A percentile compares a stretch with the other conserved stretches of the same genome.
These are phyloP conservation scores for Albophoma yamanashiensis DNA, from an alignment of 2,329 filamentous ascomycete genomes.

Conservation along the genomic window DNA sequence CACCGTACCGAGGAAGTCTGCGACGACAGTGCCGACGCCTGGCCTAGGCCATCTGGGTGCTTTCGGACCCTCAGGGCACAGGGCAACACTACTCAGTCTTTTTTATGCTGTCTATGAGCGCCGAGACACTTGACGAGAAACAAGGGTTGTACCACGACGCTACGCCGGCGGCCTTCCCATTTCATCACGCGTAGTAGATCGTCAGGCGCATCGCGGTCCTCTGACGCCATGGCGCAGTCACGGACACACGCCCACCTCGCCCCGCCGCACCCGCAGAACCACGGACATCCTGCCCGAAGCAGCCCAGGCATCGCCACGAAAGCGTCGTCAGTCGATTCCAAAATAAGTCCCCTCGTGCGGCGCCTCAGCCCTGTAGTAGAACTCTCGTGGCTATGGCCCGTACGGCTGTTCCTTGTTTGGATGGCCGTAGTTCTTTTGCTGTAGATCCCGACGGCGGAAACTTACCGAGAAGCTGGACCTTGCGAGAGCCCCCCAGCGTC, in stretches of 20 bases:
- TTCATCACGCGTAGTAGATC: neutral
- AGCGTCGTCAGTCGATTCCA: neutral
- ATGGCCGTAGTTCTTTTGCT: neutral
- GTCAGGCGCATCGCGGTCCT: neutral
- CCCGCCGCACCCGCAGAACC: neutral
- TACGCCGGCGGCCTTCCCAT: neutral
- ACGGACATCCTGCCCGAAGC: neutral
- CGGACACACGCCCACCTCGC: neutral
- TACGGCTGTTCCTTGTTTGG: neutral
- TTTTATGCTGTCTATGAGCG: neutral
- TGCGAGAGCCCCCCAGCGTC: neutral
- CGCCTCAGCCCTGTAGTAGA: neutral
- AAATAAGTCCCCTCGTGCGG: neutral
- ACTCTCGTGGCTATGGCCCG: neutral
- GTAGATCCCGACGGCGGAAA: neutral
- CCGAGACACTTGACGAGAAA: neutral
- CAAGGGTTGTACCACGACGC: neutral
- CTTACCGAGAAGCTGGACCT: neutral
- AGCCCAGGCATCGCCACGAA: neutral
- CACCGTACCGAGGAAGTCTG: too few relatives aligned
- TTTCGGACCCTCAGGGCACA: too few relatives aligned
- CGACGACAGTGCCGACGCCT: too few relatives aligned
- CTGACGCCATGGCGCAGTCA: neutral
- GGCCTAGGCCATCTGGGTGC: too few relatives aligned
- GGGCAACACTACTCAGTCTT: neutral